Conservation (phyloP, 345 rosid genomes). For the Arabidopsis arenosa region DNA sequence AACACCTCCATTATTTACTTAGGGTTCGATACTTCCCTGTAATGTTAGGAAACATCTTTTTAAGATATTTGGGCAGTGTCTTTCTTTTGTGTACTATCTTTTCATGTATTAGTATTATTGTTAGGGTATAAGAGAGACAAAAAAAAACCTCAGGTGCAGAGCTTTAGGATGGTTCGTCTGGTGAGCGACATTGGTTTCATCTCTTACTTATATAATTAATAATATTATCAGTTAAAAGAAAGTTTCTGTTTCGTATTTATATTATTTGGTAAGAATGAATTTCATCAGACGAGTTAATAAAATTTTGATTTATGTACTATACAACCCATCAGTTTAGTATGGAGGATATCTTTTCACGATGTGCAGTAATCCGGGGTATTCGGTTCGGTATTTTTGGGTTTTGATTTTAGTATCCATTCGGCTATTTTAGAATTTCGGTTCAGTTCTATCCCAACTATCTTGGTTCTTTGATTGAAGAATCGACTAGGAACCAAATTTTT, state of each 20-base stretch:
- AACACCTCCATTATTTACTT: conserved; percentile 87
- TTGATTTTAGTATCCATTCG: too few species aligned
- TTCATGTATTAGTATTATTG: conserved; percentile 12
- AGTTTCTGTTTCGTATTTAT: not conserved
- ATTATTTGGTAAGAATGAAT: not conserved
- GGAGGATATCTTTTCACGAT: too few species aligned
- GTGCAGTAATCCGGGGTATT: too few species aligned
- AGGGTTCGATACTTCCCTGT: conserved; percentile 67
- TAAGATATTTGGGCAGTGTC: conserved; percentile 25
- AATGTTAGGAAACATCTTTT: conserved; percentile 22
- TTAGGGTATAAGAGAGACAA: conserved; percentile 23
- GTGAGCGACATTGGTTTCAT: conserved; percentile 30
- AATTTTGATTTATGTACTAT: not conserved
- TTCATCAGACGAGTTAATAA: not conserved
- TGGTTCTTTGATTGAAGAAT: too few species aligned
- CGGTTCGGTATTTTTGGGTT: too few species aligned
- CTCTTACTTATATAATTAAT: conserved; percentile 21
- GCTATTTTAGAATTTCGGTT: too few species aligned
- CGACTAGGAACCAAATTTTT: too few species aligned
- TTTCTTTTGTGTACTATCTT: conserved; percentile 29
- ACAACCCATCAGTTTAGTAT: too few species aligned
- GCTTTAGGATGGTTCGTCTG: conserved; percentile 31
- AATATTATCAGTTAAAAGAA: not conserved
- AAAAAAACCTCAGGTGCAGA: conserved; percentile 27
- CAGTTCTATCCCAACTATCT: too few species aligned